Conservation (phyloP, 2,329 filamentous ascomycete genomes). For the Stachybotrys elegans region DNA sequence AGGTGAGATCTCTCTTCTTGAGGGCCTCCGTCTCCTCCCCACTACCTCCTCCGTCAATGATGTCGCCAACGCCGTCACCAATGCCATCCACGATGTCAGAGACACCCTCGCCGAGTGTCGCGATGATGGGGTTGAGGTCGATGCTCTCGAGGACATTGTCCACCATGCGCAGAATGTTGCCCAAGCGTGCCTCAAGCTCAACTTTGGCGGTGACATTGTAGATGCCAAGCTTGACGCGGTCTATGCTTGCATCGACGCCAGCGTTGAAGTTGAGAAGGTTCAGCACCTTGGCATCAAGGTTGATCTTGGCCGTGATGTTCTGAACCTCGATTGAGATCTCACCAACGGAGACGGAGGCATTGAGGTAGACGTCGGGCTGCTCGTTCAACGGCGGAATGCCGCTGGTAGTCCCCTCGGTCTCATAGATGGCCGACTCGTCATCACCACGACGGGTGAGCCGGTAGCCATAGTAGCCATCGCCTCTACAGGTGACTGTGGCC, state of each 20-base stretch:
- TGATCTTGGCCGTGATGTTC: constrained; percentile 45
- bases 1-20: constrained; percentile 24
- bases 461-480: constrained; percentile 51
- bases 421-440: constrained; percentile 45
- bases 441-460: constrained; percentile 45
- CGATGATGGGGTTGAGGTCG: constrained; percentile 56
- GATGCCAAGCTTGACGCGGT: constrained; percentile 50
- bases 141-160: constrained; percentile 52
- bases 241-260: constrained; percentile 54
- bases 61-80: constrained; percentile 9
- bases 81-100: constrained; percentile 38
- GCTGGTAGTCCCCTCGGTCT: constrained; percentile 43
- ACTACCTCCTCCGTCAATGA: constrained; percentile 5
- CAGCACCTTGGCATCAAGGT: constrained; percentile 20
- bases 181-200: constrained; percentile 52
- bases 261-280: constrained; percentile 55
- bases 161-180: constrained; percentile 56
- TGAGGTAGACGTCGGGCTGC: constrained; percentile 55
- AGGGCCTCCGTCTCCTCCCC: constrained; percentile 4
- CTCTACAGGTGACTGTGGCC: constrained; percentile 23
- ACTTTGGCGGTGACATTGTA: constrained; percentile 55
- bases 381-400: constrained; percentile 36
- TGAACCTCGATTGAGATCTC: constrained; percentile 54
- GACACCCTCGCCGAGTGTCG: constrained; percentile 46
- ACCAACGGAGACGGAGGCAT: constrained; percentile 52